A percentile compares a stretch with the other conserved stretches of the same genome.
phyloP scores from a whole-genome alignment of 805 yeast genomes.

The Deakozyma indianensis region DNA sequence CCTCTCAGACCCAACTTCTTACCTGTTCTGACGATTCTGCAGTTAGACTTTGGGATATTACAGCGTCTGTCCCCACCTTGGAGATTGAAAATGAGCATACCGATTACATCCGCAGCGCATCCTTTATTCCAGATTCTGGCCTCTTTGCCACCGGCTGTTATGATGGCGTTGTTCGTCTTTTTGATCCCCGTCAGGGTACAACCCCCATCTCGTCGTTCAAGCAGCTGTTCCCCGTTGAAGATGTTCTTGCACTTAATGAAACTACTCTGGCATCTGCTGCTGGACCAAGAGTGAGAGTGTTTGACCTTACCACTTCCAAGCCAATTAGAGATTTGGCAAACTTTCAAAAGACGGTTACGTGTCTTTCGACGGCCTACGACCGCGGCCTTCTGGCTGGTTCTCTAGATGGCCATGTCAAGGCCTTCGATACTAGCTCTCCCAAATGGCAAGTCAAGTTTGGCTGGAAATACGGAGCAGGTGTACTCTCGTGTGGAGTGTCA shows the following conservation, averaged over 20 bases:
- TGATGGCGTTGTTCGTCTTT: constrained; percentile 73
- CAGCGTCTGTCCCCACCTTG: constrained; percentile 60
- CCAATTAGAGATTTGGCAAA: constrained; percentile 57
- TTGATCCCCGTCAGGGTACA: constrained; percentile 53
- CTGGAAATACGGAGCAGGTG: constrained; percentile 95
- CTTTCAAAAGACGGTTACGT: constrained; percentile 88
- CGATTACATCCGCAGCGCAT: constrained; percentile 78
- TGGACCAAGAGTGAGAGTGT: constrained; percentile 69
- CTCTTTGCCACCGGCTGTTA: constrained; percentile 87
- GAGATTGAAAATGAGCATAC: constrained; percentile 54
- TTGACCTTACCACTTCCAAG: constrained; percentile 82
- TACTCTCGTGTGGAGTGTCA: constrained; percentile 75
- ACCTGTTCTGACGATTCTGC: constrained; percentile 88
- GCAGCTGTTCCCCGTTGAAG: constrained; percentile 77
- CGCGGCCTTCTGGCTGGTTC: constrained; percentile 86
- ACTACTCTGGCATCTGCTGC: constrained; percentile 75
- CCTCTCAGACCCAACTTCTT: constrained; percentile 54
- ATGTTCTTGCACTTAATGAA: constrained; percentile 56
- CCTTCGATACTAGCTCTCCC: constrained; percentile 58
- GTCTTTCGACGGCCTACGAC: constrained; percentile 58
- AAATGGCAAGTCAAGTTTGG: constrained; percentile 83
- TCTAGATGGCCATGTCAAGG: constrained; percentile 93
- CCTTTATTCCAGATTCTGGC: constrained; percentile 61
- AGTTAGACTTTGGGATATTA: constrained; percentile 80
- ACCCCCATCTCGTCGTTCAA: constrained; percentile 47